These are phyloP conservation scores for Elsinoe necatrix DNA, from an alignment of 2,329 filamentous ascomycete species.

Conservation along the genomic window DNA sequence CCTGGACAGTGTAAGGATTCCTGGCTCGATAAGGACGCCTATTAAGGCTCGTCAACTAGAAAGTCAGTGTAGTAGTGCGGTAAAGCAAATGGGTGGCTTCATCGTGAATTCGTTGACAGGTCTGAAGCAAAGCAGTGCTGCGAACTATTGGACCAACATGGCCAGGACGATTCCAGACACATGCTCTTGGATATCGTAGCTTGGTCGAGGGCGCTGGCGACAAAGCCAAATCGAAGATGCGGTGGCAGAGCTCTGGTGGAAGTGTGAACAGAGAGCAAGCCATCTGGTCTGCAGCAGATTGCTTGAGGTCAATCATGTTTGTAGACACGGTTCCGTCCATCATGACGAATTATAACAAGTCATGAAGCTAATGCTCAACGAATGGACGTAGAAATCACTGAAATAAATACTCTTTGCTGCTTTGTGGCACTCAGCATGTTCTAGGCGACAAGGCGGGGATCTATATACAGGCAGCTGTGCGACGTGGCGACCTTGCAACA, in stretches of 20 bases:
- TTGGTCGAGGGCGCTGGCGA: constrained; percentile 25
- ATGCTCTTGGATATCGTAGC: constrained; percentile 21
- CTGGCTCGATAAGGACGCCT: constrained; percentile 10
- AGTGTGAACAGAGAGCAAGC: background rate
- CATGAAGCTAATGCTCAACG: background rate
- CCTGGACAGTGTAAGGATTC: constrained; percentile 8
- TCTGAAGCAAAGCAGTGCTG: constrained; percentile 26
- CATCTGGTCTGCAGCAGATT: background rate
- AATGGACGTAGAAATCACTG: background rate
- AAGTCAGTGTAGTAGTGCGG: constrained; percentile 9
- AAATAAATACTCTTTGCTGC: background rate
- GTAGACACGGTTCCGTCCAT: background rate
- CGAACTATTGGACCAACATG: constrained; percentile 23
- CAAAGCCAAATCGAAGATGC: constrained; percentile 30
- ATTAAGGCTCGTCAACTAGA: constrained; percentile 13
- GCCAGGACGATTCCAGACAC: constrained; percentile 30
- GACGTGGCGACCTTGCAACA: too few species aligned
- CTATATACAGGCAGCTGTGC: background rate
- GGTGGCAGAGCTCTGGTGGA: constrained; percentile 27
- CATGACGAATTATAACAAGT: background rate
- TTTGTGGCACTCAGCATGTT: background rate
- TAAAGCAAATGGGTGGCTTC: constrained; percentile 23
- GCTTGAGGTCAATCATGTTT: background rate
- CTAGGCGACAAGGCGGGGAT: background rate
- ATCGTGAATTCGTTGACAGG: constrained; percentile 31